Evolutionary conservation across 495 filamentous ascomycete genomes (phyloP), one percentile per base, ranked within the genome.

Genomic region (Penicillium atrosanguineum): DNA sequence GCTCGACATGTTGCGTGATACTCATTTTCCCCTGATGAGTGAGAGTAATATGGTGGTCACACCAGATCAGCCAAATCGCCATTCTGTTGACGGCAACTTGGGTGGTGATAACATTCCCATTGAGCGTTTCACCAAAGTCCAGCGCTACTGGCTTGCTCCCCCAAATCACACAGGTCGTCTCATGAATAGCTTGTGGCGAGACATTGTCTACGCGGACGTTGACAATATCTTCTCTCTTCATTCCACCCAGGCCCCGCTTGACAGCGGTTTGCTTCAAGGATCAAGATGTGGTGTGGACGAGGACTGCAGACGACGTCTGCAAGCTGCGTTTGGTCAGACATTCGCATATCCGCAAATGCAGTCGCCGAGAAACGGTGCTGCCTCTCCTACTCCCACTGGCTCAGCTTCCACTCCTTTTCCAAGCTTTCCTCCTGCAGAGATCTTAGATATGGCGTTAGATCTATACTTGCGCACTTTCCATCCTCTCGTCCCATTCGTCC

Each of bases 391-490:
- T 1, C 52, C 65, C 18, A 59, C 62, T 12, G 61, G 43, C 29
- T 62, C 62, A 9, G 44, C 59, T 15, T 56, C 59, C 7, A 65
- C 54, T 44, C 50, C 59, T 42, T 57, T 68, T 11, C 53, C 69
- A 11, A 67, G 58, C 19, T 81, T 80, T 36, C 78, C 78, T 44
- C 75, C 76, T 7, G 72, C 75, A 7, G 77, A 80, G 51, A 71
- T 79, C n/a, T 60, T 81, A n/a, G 77, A 81, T 56, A 79, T 79
- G 68, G 75, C 75, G n/a, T 64, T 81, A n/a, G 78, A 81, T 45
- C 59, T 79, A 16, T 81, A 73, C 50, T 77, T 81, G 49, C 72
- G 75, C 40, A 72, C 73, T 8, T 80, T 78, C 48, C 74, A 79
- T 50, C 74, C 76, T 5, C 65, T 79, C 14, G 64, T 80, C n/a